phyloP scores from a whole-genome alignment of 208 protist genomes.

The Acanthamoeba healyi region DNA sequence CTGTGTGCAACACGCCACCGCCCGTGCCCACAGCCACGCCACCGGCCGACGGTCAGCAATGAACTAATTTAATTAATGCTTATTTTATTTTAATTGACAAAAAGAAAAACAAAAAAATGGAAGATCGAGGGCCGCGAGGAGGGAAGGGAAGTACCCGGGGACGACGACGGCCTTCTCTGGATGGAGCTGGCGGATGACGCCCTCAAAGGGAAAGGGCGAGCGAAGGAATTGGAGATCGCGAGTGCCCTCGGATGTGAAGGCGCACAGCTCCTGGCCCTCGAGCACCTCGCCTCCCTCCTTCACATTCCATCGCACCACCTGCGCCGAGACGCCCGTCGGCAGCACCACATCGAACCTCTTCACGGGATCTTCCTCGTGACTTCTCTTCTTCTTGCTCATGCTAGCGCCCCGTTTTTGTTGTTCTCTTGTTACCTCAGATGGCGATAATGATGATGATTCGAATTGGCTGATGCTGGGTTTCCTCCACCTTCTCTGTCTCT shows the following conservation, averaged over 20 bases:
- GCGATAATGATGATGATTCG: background rate
- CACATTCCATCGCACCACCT: conserved; percentile 8
- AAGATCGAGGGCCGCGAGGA: background rate
- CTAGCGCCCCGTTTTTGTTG: background rate
- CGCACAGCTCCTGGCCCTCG: conserved; percentile 13
- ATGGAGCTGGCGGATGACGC: background rate
- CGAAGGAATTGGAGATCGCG: conserved; percentile 9
- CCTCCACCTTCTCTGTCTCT: no score
- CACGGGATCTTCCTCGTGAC: background rate
- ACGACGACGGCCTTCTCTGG: background rate
- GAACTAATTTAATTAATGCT: background rate
- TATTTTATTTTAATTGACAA: background rate
- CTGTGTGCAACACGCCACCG: background rate
- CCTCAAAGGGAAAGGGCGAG: conserved; percentile 9
- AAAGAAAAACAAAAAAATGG: background rate
- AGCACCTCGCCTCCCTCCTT: background rate
- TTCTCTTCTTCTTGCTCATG: conserved; percentile 13
- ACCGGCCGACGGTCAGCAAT: background rate
- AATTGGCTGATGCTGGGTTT: background rate
- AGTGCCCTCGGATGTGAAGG: background rate
- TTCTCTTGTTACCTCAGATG: background rate
- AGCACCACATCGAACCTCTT: background rate
- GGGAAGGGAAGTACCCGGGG: background rate
- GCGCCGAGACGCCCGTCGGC: background rate
- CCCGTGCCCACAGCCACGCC: no score